These are phyloP conservation scores for Picea sitchensis DNA, from an alignment of 75 land plant genomes.

Conservation along the genomic window DNA sequence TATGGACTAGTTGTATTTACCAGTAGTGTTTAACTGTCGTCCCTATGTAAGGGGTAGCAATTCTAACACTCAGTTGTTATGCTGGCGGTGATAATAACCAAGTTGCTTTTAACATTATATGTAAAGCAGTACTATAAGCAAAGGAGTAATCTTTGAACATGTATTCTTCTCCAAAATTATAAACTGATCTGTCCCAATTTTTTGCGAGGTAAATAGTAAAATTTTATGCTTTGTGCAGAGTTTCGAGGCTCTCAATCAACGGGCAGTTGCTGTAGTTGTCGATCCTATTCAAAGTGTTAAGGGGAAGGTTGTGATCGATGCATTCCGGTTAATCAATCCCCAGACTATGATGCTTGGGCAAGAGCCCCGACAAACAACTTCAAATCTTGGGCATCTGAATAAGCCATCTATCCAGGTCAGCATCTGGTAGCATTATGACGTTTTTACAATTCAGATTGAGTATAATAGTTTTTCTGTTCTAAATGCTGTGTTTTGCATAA, in stretches of 20 bases:
- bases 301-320: too few species aligned
- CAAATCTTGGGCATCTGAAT: too few species aligned
- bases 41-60: too few species aligned
- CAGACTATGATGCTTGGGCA: too few species aligned
- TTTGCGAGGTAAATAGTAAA: background rate
- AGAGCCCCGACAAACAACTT: too few species aligned
- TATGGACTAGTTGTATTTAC: background rate
- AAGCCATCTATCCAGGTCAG: conserved; percentile 70
- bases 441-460: background rate
- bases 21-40: background rate
- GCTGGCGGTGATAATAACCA: background rate
- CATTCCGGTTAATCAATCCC: too few species aligned
- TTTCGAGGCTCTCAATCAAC: conserved; percentile 94
- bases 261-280: conserved; percentile 92
- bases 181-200: background rate
- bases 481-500: background rate
- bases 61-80: background rate
- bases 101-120: background rate
- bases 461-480: background rate
- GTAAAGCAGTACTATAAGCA: background rate
- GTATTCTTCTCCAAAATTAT: background rate
- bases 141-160: background rate
- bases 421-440: background rate
- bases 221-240: conserved; percentile 47
- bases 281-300: too few species aligned